Conservation (phyloP, 805 yeast genomes). For the Groenewaldozyma salmanticensis region DNA sequence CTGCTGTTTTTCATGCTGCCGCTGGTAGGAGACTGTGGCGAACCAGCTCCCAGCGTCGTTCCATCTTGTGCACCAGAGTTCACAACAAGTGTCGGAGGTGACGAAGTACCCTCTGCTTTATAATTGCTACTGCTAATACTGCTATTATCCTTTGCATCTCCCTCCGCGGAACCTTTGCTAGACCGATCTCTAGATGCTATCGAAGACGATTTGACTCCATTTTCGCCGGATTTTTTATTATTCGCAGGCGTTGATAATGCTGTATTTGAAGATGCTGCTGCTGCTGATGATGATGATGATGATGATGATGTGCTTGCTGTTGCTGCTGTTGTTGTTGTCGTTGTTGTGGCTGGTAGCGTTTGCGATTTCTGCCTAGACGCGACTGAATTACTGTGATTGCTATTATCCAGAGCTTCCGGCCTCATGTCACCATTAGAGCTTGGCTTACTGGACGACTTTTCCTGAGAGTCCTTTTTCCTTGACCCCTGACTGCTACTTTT, state of each 20-base stretch:
- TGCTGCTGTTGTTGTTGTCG: conserved; percentile 17
- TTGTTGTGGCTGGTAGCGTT: conserved; percentile 10
- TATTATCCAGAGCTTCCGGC: too few relatives aligned
- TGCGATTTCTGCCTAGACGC: conserved; percentile 3
- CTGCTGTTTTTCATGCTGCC: too few relatives aligned
- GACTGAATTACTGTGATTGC: too few relatives aligned
- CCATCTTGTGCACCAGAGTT: too few relatives aligned
- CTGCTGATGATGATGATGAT: background rate
- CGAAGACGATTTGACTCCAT: too few relatives aligned
- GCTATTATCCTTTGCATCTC: background rate
- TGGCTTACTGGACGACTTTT: background rate
- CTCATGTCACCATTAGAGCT: conserved; percentile 9
- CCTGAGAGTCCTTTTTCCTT: conserved; percentile 8
- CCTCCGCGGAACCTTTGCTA: too few relatives aligned
- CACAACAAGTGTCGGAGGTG: too few relatives aligned
- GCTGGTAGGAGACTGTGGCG: too few relatives aligned
- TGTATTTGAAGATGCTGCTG: background rate
- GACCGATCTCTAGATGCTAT: too few relatives aligned
- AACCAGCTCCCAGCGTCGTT: too few relatives aligned
- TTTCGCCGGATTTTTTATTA: too few relatives aligned
- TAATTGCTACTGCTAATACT: background rate
- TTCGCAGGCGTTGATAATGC: too few relatives aligned
- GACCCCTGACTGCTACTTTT: conserved; percentile 10
- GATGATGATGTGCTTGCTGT: conserved; percentile 16
- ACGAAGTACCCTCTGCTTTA: background rate